Base-by-base conservation (phyloP, 345 rosid genomes). In the Acer campestre region DNA sequence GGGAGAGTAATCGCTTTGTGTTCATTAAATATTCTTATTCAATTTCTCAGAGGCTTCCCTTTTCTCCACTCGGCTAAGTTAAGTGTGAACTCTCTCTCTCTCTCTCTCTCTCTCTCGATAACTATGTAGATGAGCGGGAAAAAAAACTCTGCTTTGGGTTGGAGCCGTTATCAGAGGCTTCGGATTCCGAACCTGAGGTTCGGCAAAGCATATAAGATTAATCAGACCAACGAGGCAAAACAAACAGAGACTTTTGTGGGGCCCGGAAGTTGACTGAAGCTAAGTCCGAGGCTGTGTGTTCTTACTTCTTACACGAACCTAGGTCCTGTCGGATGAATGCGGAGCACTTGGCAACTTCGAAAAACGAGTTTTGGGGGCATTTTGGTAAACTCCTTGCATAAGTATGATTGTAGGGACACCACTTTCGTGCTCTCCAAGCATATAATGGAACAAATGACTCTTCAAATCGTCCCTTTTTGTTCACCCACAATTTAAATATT, bases 361-460 rank as follows among this genome's bases (percentile, higher is more conserved):
- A 25, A 77, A 73, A 31, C 85, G 90, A 61, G 84, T 17, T 59
- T 59, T 0, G 51, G 79, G 77, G 92, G 79, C 68, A 71, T 23
- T 51, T 17, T 68, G 59, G 91, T 88, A 77, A 87, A 35, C 6
- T 35, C 38, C 1, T 35, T 5, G 38, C 38, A 4, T 35, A 35
- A 3, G 38, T 6, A 4, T 0, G 6, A 35, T 6, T 35, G 82
- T 82, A 67, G 86, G 78, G 58, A 53, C 80, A 23, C 1, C 14
- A 2, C 48, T 38, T 69, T 49, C 88, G 87, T 92, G 97, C 77
- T 69, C 80, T 70, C 87, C 94, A 91, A 89, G 93, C 79, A 65
- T 72, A 18, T 11, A 0, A 63, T 16, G 22, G 67, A 49, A 62
- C 38, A 42, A 62, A 44, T 6, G 17, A 25, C 20, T 31, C 3